Conservation (phyloP, 148 eudicot genomes). For the Vaccinium macrocarpon region DNA sequence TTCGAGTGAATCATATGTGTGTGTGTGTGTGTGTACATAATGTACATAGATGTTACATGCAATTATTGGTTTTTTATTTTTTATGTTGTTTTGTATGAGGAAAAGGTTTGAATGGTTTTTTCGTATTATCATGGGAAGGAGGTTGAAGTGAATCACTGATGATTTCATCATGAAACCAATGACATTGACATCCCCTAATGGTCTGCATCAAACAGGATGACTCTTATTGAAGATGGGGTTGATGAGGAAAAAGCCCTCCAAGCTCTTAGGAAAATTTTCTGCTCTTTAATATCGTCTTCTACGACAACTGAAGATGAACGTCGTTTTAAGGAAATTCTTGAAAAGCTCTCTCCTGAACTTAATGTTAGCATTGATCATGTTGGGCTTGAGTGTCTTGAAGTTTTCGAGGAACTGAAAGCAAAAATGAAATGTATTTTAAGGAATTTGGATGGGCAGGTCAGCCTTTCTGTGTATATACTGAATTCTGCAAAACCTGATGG, state of each 20-base stretch:
- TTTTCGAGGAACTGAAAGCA: not conserved
- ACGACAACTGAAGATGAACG: not conserved
- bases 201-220: not conserved
- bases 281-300: not conserved
- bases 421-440: not conserved
- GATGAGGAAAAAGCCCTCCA: not conserved
- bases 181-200: not conserved
- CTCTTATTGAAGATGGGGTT: not conserved
- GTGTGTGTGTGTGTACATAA: no score
- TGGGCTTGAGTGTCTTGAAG: not conserved
- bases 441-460: not conserved
- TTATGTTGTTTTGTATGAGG: no score
- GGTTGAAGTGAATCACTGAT: not conserved
- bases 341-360: not conserved
- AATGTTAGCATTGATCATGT: not conserved
- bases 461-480: constrained; percentile 4
- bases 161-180: not conserved
- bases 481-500: not conserved
- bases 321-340: not conserved
- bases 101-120: no score
- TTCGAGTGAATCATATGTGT: no score
- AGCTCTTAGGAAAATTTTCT: constrained; percentile 1
- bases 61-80: no score
- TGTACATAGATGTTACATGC: no score
- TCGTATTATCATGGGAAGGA: not conserved